Conservation (phyloP, 306 rosid genomes). For the Myrica gale region DNA sequence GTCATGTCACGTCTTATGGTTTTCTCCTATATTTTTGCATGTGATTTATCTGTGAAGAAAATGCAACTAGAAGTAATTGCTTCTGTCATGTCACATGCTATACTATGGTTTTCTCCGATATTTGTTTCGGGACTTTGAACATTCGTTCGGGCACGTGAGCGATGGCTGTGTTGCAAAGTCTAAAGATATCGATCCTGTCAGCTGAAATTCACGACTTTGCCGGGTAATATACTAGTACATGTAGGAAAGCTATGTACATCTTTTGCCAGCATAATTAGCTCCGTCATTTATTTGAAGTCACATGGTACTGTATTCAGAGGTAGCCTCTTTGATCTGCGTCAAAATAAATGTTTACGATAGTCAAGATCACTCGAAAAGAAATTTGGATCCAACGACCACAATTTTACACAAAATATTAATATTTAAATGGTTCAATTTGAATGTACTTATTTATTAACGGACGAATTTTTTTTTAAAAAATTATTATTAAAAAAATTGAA, state of each 20-base stretch:
- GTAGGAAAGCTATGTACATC: not conserved
- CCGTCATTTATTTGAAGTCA: not conserved
- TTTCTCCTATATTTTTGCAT: not conserved
- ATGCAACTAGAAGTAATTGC: not conserved
- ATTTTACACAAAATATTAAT: too few species aligned
- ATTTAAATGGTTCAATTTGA: too few species aligned
- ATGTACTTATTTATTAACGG: not conserved
- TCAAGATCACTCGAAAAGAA: too few species aligned
- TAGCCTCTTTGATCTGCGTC: too few species aligned
- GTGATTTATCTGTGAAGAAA: not conserved
- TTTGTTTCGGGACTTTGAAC: not conserved
- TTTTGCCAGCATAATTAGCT: not conserved
- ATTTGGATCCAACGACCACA: too few species aligned
- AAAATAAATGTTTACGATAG: too few species aligned
- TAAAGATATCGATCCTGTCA: not conserved
- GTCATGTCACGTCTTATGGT: not conserved
- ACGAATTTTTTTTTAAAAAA: too few species aligned
- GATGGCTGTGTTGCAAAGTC: conserved; percentile 3
- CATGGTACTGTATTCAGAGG: not conserved
- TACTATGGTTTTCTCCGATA: too few species aligned
- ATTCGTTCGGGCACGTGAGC: not conserved
- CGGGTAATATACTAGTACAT: not conserved
- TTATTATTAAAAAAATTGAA: too few species aligned
- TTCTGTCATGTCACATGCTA: not conserved
- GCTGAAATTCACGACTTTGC: not conserved